phyloP scores from a whole-genome alignment of 1,284 basidiomycete genomes.

The Malassezia vespertilionis region DNA sequence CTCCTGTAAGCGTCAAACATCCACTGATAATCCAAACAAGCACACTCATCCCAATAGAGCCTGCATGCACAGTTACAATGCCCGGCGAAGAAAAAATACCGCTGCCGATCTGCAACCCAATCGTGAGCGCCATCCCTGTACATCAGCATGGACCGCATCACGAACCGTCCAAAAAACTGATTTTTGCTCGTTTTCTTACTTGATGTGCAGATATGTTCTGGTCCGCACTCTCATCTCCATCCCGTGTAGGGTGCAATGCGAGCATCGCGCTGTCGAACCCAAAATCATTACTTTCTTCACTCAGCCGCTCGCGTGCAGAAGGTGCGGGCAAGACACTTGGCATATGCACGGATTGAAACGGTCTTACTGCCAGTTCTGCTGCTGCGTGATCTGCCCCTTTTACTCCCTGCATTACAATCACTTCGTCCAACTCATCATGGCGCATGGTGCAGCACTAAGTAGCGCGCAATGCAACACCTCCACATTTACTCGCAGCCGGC shows the following conservation, averaged over 20 bases:
- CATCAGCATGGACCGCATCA: not conserved
- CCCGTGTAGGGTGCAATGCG: not conserved
- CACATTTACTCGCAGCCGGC: not conserved
- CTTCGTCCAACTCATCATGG: not conserved
- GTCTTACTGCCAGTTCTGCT: not conserved
- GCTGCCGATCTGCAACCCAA: conserved; percentile 43
- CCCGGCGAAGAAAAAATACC: conserved; percentile 46
- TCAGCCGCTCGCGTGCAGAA: not conserved
- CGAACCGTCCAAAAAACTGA: not conserved
- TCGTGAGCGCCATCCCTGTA: conserved; percentile 30
- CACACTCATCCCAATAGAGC: conserved; percentile 35
- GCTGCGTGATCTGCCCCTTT: not conserved
- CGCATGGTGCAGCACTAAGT: not conserved
- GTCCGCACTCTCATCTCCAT: conserved; percentile 8
- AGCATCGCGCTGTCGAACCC: not conserved
- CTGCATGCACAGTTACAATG: conserved; percentile 39
- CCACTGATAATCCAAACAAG: conserved; percentile 40
- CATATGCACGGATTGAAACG: not conserved
- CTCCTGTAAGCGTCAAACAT: conserved; percentile 41
- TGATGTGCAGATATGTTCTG: not conserved
- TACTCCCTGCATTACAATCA: conserved; percentile 1
- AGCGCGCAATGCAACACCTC: not conserved
- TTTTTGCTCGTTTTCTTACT: not conserved
- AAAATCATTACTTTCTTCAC: not conserved
- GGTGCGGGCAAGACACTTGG: not conserved